phyloP scores from a whole-genome alignment of 805 yeast genomes.

The Myxozyma udenii region DNA sequence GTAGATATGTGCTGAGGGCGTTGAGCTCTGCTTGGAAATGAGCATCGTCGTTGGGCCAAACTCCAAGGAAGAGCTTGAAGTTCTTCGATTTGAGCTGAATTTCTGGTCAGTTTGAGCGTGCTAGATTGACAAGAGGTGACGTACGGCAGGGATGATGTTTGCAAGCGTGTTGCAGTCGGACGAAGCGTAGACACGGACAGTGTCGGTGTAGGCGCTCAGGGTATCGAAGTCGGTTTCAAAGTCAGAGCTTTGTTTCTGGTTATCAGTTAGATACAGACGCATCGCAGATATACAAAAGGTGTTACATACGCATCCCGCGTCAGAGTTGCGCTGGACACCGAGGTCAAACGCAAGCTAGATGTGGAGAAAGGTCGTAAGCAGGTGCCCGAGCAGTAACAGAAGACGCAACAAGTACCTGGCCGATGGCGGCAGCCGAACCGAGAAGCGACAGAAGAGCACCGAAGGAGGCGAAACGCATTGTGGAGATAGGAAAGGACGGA shows the following conservation, averaged over 20 bases:
- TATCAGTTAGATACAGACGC: not conserved
- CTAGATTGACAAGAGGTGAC: not conserved
- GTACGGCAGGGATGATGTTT: constrained; percentile 78
- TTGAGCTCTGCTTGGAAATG: constrained; percentile 71
- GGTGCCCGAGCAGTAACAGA: not conserved
- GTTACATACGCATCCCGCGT: constrained; percentile 26
- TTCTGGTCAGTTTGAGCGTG: too few species aligned
- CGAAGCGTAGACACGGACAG: constrained; percentile 83
- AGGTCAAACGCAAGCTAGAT: constrained; percentile 71
- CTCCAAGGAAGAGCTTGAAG: constrained; percentile 74
- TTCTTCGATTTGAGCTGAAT: constrained; percentile 54
- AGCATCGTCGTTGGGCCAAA: constrained; percentile 89
- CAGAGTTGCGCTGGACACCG: constrained; percentile 67
- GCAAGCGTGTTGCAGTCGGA: constrained; percentile 91
- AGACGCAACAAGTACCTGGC: constrained; percentile 37
- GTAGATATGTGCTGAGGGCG: constrained; percentile 70
- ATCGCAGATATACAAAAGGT: too few species aligned
- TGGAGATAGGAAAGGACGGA: too few species aligned
- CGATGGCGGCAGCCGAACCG: constrained; percentile 55
- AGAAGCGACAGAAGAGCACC: constrained; percentile 45
- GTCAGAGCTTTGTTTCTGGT: constrained; percentile 52
- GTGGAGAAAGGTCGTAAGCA: constrained; percentile 32
- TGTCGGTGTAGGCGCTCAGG: constrained; percentile 56
- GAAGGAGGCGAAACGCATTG: constrained; percentile 42
- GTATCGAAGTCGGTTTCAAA: constrained; percentile 64